These are phyloP conservation scores for Thielaviopsis punctulata DNA, from an alignment of 2,329 filamentous ascomycete genomes.

Conservation along the genomic window DNA sequence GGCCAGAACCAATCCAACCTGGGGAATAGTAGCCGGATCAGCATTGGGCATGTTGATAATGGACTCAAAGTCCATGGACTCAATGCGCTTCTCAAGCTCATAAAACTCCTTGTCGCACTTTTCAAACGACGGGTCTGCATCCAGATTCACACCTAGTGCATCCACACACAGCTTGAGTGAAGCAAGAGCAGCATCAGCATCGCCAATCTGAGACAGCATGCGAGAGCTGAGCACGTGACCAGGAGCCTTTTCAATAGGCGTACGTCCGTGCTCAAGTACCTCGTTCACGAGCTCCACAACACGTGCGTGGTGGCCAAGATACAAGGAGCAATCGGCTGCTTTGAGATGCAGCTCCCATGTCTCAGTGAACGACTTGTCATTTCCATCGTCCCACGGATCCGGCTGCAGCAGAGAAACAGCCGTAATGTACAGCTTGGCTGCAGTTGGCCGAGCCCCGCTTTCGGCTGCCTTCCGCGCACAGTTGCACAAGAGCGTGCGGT, in stretches of 20 bases:
- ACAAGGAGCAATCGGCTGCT: constrained; percentile 68
- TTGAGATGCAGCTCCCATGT: constrained; percentile 64
- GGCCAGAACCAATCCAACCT: constrained; percentile 51
- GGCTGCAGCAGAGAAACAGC: constrained; percentile 66
- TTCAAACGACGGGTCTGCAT: constrained; percentile 50
- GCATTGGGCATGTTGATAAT: constrained; percentile 19
- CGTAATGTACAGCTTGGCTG: constrained; percentile 63
- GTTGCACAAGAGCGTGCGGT: constrained; percentile 59
- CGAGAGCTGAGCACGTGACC: constrained; percentile 72
- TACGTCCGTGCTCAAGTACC: constrained; percentile 53
- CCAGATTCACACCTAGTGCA: constrained; percentile 50
- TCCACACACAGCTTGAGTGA: constrained; percentile 54
- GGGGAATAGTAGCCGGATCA: constrained; percentile 38
- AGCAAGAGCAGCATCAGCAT: constrained; percentile 50
- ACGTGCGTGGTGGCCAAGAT: constrained; percentile 52
- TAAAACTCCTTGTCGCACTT: constrained; percentile 64
- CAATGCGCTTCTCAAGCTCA: constrained; percentile 40
- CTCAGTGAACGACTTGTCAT: constrained; percentile 72
- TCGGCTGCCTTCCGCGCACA: constrained; percentile 65
- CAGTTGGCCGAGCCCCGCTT: constrained; percentile 66
- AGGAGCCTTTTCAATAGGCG: constrained; percentile 62
- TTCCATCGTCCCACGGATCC: constrained; percentile 52
- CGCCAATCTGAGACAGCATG: constrained; percentile 57
- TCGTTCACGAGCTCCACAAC: constrained; percentile 51
- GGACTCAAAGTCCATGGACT: constrained; percentile 33